Base-by-base conservation (phyloP, 2,329 filamentous ascomycete species). In the Coniochaeta hoffmannii region DNA sequence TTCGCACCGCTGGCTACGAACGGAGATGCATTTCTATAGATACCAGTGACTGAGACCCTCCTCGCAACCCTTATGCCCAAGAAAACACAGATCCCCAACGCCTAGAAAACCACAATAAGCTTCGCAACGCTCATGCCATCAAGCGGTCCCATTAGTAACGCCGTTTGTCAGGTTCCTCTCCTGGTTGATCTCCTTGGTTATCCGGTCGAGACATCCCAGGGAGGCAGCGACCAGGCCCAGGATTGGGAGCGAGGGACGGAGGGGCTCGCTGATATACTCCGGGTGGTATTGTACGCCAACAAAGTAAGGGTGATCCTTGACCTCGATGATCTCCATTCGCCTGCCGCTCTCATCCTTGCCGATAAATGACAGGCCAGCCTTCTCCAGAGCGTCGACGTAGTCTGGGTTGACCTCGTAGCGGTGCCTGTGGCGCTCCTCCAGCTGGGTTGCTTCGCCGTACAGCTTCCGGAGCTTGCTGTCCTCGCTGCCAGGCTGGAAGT, bases 261-360 rank as follows among this genome's bases (percentile, higher is more conserved):
- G 73, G 2, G 94, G 90, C 53, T 87, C 80, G 62, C 81, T 87
- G 53, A 89, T 76, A 67, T 93, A 96, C 71, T 97, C 91, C 2
- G 92, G 90, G 69, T 96, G 91, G 70, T 88, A 93, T 71, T 96
- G 92, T 9, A 94, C 88, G 59, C 87, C 63, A 51, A 91, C 87
- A 61, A 84, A 93, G 78, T 82, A 93, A 1, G 86, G 86, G 68
- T 92, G 88, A 61, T 89, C 83, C 67, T 84, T 83, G 58, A 91
- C 73, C 70, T 93, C 89, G 26, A 92, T 73, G 54, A 90, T 79
- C 71, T 92, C 88, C 85, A 90, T 89, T 26, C 89, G 79, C 65
- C 86, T 80, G 53, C 85, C 87, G 58, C 78, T 83, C 56, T 87
- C 83, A 66, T 92, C 89, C 70, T 89, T 90, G 63, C 87, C 88